These are phyloP conservation scores for Pyrenophora teres DNA, from an alignment of 2,329 filamentous ascomycete genomes.

Conservation along the genomic window DNA sequence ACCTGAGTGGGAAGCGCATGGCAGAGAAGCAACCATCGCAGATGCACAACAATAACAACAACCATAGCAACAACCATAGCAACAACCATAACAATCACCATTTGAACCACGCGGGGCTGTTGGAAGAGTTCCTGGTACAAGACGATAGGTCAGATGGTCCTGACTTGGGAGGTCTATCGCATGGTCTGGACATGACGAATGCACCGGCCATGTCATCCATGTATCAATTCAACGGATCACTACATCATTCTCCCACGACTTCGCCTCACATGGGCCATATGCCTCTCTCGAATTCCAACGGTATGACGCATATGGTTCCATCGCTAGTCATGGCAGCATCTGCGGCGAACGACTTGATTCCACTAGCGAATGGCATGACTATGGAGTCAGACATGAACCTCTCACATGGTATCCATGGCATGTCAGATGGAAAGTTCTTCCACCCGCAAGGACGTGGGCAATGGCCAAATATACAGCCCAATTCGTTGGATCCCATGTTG, in stretches of 20 bases:
- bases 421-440: slow-evolving; percentile 44
- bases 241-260: slow-evolving; percentile 43
- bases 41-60: slow-evolving; percentile 22
- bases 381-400: slow-evolving; percentile 46
- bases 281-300: slow-evolving; percentile 32
- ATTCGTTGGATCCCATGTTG: slow-evolving; percentile 41
- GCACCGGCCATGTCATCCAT: slow-evolving; percentile 45
- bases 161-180: slow-evolving; percentile 30
- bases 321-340: slow-evolving; percentile 49
- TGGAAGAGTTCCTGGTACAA: slow-evolving; percentile 47
- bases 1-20: slow-evolving; percentile 56
- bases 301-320: slow-evolving; percentile 44
- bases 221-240: slow-evolving; percentile 46
- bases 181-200: slow-evolving; percentile 40
- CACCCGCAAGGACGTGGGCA: slow-evolving; percentile 35
- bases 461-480: slow-evolving; percentile 39
- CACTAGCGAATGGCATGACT: slow-evolving; percentile 36
- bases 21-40: slow-evolving; percentile 37
- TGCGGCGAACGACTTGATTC: slow-evolving; percentile 48
- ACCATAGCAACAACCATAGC: slow-evolving; percentile 21
- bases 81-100: slow-evolving; percentile 11
- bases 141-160: slow-evolving; percentile 43
- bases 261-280: slow-evolving; percentile 43
- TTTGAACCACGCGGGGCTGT: slow-evolving; percentile 32
- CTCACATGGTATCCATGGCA: slow-evolving; percentile 27